These are phyloP conservation scores for Aspergillus olivimuriae DNA, from an alignment of 495 filamentous ascomycete genomes.

Conservation along the genomic window DNA sequence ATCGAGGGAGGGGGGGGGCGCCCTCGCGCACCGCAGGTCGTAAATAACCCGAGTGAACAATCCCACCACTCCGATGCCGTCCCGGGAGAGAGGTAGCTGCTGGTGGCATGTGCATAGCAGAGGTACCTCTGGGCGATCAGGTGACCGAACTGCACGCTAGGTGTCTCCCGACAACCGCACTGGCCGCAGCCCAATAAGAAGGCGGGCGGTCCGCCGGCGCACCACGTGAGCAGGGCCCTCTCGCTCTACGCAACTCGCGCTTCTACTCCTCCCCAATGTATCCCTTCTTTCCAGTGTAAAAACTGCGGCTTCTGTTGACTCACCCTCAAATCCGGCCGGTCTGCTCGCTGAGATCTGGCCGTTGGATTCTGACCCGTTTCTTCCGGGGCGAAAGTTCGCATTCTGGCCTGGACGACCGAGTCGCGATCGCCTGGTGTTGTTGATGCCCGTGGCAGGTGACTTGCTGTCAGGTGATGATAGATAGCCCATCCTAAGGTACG, in stretches of 20 bases:
- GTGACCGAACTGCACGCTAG: constrained; percentile 35
- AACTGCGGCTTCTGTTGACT: constrained; percentile 18
- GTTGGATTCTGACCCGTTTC: constrained; percentile 11
- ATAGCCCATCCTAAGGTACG: constrained; percentile 43
- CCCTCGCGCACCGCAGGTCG: too few relatives aligned
- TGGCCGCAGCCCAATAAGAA: constrained; percentile 6
- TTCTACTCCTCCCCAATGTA: constrained; percentile 29
- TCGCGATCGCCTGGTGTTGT: constrained; percentile 36
- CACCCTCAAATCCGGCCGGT: constrained; percentile 15
- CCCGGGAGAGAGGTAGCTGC: too few relatives aligned
- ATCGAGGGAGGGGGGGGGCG: neutral
- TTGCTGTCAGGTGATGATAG: constrained; percentile 46
- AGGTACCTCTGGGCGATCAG: too few relatives aligned
- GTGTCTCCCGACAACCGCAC: constrained; percentile 10
- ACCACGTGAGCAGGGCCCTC: constrained; percentile 39
- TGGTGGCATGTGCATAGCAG: too few relatives aligned
- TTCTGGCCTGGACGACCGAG: constrained; percentile 23
- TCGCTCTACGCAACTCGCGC: constrained; percentile 12
- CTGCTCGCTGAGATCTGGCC: constrained; percentile 1
- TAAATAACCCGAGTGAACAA: too few relatives aligned
- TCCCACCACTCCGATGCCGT: too few relatives aligned
- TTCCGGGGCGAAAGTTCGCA: constrained; percentile 17
- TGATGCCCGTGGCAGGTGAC: constrained; percentile 47
- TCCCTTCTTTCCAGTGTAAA: constrained; percentile 28
- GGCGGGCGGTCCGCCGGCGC: too few relatives aligned